Conservation (phyloP, 169 alveolate genomes). For the Eimeria acervulina region DNA sequence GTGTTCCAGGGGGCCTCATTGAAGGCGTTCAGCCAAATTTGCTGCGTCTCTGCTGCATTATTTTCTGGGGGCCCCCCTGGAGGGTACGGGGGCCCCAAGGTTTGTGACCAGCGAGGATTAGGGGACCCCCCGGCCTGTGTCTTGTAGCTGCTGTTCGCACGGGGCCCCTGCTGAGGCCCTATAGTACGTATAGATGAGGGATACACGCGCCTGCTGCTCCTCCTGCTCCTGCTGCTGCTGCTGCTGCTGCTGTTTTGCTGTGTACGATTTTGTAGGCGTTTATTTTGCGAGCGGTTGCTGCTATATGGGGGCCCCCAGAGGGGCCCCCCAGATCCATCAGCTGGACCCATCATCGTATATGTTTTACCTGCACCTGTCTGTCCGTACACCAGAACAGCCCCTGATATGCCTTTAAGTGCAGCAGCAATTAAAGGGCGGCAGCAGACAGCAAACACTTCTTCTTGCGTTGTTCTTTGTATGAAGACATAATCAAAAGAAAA, state of each 20-base stretch:
- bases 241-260: too few relatives aligned
- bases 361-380: conserved; percentile 87
- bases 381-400: conserved; percentile 96
- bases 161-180: too few relatives aligned
- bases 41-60: too few relatives aligned
- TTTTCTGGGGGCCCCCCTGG: too few relatives aligned
- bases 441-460: conserved; percentile 88
- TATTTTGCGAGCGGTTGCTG: neutral
- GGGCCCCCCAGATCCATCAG: neutral
- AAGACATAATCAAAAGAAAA: conserved; percentile 90
- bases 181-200: too few relatives aligned
- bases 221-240: too few relatives aligned
- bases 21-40: too few relatives aligned
- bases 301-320: neutral
- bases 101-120: too few relatives aligned
- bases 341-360: conserved; percentile 49
- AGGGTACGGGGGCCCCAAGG: too few relatives aligned
- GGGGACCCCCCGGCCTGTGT: too few relatives aligned
- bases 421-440: conserved; percentile 89
- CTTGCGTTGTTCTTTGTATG: conserved; percentile 87
- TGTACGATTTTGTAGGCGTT: neutral
- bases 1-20: neutral
- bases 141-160: too few relatives aligned
- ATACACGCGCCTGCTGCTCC: too few relatives aligned
- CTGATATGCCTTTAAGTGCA: conserved; percentile 93